phyloP scores from a whole-genome alignment of 2,329 filamentous ascomycete species.

The Coccinonectria pachysandricola region DNA sequence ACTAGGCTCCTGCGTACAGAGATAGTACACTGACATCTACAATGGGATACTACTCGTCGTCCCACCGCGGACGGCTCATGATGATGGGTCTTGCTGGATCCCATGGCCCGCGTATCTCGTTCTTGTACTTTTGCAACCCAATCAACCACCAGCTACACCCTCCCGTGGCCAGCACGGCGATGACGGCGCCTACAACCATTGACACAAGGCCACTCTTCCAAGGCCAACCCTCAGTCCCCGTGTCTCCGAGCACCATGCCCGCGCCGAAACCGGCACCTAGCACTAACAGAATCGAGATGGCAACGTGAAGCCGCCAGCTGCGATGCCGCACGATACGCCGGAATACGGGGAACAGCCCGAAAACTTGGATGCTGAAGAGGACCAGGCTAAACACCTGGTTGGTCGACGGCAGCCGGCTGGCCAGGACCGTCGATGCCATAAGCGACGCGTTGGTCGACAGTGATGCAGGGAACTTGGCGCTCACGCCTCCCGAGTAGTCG shows the following conservation, averaged over 20 bases:
- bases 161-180: slow-evolving; percentile 73
- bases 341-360: slow-evolving; percentile 95
- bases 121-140: slow-evolving; percentile 95
- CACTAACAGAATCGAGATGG: slow-evolving; percentile 66
- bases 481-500: slow-evolving; percentile 72
- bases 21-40: too few species aligned
- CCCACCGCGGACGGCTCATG: slow-evolving; percentile 52
- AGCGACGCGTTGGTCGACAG: slow-evolving; percentile 91
- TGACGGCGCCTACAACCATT: slow-evolving; percentile 62
- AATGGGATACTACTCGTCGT: slow-evolving; percentile 25
- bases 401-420: slow-evolving; percentile 77
- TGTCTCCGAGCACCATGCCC: slow-evolving; percentile 46
- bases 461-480: slow-evolving; percentile 55
- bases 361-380: slow-evolving; percentile 93
- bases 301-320: slow-evolving; percentile 70
- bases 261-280: slow-evolving; percentile 72
- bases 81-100: slow-evolving; percentile 88
- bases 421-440: slow-evolving; percentile 92
- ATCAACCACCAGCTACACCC: slow-evolving; percentile 98
- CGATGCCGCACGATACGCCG: slow-evolving; percentile 75
- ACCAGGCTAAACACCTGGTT: slow-evolving; percentile 93
- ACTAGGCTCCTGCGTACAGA: slow-evolving; percentile 1
- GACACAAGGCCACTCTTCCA: slow-evolving; percentile 56
- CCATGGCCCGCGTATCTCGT: slow-evolving; percentile 97
- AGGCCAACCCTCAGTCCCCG: slow-evolving; percentile 30